Evolutionary conservation across 106 monocot species (phyloP).

Genomic region (Cymbidium sinense): DNA sequence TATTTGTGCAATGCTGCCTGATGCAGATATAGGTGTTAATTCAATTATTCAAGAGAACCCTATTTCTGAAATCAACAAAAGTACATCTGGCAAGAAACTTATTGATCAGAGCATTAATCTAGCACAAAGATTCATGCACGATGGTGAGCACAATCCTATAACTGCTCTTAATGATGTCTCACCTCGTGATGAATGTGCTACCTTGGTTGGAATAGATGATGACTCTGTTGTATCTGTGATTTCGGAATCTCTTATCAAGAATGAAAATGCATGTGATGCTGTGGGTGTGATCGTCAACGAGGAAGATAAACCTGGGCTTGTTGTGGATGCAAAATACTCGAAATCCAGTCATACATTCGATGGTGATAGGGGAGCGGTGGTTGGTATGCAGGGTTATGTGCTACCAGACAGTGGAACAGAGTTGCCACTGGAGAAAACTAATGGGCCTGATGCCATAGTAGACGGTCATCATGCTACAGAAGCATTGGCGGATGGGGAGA

Average conservation of each 20-base stretch:
- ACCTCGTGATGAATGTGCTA: neutral
- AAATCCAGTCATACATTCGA: constrained; percentile 18
- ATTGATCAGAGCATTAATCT: constrained; percentile 6
- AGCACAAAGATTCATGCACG: constrained; percentile 10
- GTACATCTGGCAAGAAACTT: constrained; percentile 3
- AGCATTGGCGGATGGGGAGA: constrained; percentile 12
- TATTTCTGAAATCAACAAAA: neutral
- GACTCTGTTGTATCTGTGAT: neutral
- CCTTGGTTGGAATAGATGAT: constrained; percentile 2
- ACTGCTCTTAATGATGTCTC: neutral
- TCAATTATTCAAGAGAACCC: neutral
- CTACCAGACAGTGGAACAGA: constrained; percentile 16
- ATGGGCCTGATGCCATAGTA: neutral
- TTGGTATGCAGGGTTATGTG: constrained; percentile 13
- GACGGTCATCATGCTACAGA: constrained; percentile 8
- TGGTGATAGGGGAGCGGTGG: constrained; percentile 4
- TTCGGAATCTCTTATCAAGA: neutral
- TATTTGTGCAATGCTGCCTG: neutral
- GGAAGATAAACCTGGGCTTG: constrained; percentile 10
- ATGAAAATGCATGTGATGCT: neutral
- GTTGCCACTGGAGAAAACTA: constrained; percentile 8
- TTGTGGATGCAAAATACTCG: neutral
- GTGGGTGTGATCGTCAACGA: neutral
- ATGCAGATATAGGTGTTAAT: neutral
- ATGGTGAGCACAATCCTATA: neutral